Base-by-base conservation (phyloP, 257 asterid species). In the Echites panduratus region DNA sequence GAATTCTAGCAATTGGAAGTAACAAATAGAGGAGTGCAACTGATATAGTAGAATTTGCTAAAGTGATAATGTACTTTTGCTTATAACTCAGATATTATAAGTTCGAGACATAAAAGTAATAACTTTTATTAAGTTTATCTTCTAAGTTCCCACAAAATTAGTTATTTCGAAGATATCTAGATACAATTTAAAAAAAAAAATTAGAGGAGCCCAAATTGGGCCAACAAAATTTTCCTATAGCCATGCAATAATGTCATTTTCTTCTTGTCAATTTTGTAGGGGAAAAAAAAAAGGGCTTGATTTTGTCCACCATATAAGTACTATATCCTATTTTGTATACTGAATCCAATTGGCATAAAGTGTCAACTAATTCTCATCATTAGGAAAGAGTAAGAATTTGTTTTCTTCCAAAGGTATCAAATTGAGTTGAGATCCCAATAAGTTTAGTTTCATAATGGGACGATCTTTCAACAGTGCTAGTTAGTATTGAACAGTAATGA, bases 381-480 rank as follows among this genome's bases (percentile, higher is more conserved):
- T 8, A n/a, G 2, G 20, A 9, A 26, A 26, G 45, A 4, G 38
- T 11, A 53, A 50, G 41, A n/a, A 2, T 35, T 62, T 26, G 14
- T 40, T 13, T 20, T 29, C 19, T 20, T 4, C 9, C 9, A 72
- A 75, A 57, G 89, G 93, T 45, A 88, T 88, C 89, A 35, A 77
- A 78, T 70, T 44, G 38, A 71, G 82, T 78, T 44, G 78, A 80
- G 84, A 85, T 88, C 74, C 90, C 82, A 9, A 70, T 47, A n/a
- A n/a, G n/a, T 76, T 66, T 38, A 24, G 56, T 67, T 44, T 43
- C 14, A 32, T 16, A 58, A 68, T 64, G 58, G 75, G 74, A 80
- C 85, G 67, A 75, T 1, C 10, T 71, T 22, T 52, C 66, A 62
- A 40, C 49, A 40, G 59, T 69, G 43, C 26, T n/a, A n/a, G n/a